Evolutionary conservation across 108 stramenopile genomes (phyloP).

Genomic region (Discostella stelligeroides): DNA sequence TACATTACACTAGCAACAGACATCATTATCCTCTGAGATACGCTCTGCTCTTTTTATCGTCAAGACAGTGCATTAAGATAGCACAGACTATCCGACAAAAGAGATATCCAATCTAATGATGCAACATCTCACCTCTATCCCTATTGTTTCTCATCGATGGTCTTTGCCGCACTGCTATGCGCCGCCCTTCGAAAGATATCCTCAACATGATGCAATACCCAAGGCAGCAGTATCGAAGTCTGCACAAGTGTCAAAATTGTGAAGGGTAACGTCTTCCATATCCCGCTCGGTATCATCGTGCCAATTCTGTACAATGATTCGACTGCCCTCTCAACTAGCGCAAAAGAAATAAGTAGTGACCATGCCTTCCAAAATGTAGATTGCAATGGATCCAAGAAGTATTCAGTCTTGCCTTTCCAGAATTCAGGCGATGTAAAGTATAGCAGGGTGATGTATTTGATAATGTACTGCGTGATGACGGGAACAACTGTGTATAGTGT

Average conservation of each 20-base stretch:
- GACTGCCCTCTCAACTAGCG: constrained; percentile 13
- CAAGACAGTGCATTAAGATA: too few relatives aligned
- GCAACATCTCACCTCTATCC: background rate
- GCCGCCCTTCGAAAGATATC: constrained; percentile 69
- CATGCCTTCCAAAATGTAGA: constrained; percentile 35
- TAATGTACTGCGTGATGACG: constrained; percentile 53
- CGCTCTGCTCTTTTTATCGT: too few relatives aligned
- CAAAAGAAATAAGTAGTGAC: constrained; percentile 16
- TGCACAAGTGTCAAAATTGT: constrained; percentile 60
- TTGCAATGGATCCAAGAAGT: constrained; percentile 31
- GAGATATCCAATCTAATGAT: background rate
- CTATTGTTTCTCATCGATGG: background rate
- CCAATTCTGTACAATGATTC: background rate
- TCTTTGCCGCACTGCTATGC: background rate
- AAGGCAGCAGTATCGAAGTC: constrained; percentile 61
- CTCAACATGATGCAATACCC: constrained; percentile 61
- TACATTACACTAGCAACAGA: too few relatives aligned
- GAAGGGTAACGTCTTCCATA: constrained; percentile 65
- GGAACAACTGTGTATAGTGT: constrained; percentile 56
- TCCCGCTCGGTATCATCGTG: constrained; percentile 47
- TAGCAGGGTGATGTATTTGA: constrained; percentile 33
- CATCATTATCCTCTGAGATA: too few relatives aligned
- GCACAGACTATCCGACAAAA: background rate
- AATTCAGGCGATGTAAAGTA: constrained; percentile 25
- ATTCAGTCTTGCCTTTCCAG: constrained; percentile 42